A percentile compares a stretch with the other conserved stretches of the same genome.
Conservation (phyloP, 768 basidiomycete genomes). For the Suillus occidentalis region DNA sequence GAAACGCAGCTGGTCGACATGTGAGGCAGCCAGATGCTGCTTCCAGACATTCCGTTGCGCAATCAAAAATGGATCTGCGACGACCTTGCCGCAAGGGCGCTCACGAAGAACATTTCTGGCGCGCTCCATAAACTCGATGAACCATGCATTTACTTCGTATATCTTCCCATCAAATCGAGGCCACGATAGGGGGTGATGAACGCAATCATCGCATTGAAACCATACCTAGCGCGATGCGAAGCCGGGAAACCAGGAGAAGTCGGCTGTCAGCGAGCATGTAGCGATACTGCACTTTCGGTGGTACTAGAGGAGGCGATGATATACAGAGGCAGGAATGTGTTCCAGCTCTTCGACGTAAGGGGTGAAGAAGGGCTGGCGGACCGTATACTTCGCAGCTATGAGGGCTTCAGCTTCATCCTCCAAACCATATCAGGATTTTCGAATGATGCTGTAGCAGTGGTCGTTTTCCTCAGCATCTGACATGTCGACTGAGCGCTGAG, state of each 20-base stretch:
- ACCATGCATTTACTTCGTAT: slow-evolving; percentile 36
- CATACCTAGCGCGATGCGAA: slow-evolving; percentile 38
- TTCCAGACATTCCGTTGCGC: slow-evolving; percentile 32
- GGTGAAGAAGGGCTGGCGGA: slow-evolving; percentile 36
- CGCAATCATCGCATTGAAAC: slow-evolving; percentile 40
- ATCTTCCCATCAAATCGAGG: slow-evolving; percentile 35
- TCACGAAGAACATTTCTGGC: slow-evolving; percentile 30
- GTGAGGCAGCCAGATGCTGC: slow-evolving; percentile 26
- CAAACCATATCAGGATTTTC: too few species aligned
- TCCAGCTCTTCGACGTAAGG: slow-evolving; percentile 37
- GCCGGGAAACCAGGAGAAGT: slow-evolving; percentile 37
- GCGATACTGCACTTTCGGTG: slow-evolving; percentile 34
- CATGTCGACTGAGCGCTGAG: too few species aligned
- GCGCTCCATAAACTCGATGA: slow-evolving; percentile 37
- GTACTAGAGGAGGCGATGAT: slow-evolving; percentile 38
- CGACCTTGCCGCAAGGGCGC: slow-evolving; percentile 31
- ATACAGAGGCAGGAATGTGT: slow-evolving; percentile 36
- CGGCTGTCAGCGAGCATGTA: slow-evolving; percentile 31
- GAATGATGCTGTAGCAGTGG: too few species aligned
- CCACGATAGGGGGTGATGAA: slow-evolving; percentile 34
- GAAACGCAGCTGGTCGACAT: slow-evolving; percentile 29
- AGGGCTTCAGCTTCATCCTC: slow-evolving; percentile 33
- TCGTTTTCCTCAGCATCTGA: too few species aligned
- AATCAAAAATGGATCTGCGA: slow-evolving; percentile 30
- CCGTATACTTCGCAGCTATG: slow-evolving; percentile 36